Conservation (phyloP, 1,284 basidiomycete genomes). For the Marasmius oreades region DNA sequence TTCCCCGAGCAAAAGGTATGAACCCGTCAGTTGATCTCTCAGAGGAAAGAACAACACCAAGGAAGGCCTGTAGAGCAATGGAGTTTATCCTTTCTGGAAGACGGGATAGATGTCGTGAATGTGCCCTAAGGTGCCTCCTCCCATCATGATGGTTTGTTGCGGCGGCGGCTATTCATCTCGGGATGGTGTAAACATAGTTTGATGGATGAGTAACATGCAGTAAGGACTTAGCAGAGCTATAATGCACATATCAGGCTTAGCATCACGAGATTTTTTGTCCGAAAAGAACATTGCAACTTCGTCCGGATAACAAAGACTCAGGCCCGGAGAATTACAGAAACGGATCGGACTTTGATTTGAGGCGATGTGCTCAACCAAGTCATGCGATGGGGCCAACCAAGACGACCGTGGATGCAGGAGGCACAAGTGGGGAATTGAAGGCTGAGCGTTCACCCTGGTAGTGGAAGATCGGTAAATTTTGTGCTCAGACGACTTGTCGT, state of each 20-base stretch:
- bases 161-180: conserved; percentile 3
- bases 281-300: background rate
- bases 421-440: conserved; percentile 2
- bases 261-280: conserved; percentile 1
- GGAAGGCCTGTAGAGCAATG: background rate
- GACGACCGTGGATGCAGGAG: background rate
- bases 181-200: background rate
- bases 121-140: background rate
- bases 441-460: background rate
- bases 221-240: conserved; percentile 1
- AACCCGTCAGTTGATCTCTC: background rate
- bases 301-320: background rate
- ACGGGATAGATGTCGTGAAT: background rate
- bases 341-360: background rate
- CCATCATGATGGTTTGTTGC: background rate
- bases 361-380: background rate
- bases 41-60: background rate
- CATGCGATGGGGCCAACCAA: conserved; percentile 1
- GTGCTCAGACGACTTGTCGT: background rate
- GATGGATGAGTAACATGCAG: background rate
- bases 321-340: conserved; percentile 3
- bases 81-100: background rate
- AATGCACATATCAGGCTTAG: background rate
- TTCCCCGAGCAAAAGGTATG: background rate
- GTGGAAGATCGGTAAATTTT: background rate